Percentiles rank a stretch among this genome's conserved stretches.
These are phyloP conservation scores for Eucalyptus brandiana DNA, from an alignment of 345 rosid genomes.

Conservation along the genomic window DNA sequence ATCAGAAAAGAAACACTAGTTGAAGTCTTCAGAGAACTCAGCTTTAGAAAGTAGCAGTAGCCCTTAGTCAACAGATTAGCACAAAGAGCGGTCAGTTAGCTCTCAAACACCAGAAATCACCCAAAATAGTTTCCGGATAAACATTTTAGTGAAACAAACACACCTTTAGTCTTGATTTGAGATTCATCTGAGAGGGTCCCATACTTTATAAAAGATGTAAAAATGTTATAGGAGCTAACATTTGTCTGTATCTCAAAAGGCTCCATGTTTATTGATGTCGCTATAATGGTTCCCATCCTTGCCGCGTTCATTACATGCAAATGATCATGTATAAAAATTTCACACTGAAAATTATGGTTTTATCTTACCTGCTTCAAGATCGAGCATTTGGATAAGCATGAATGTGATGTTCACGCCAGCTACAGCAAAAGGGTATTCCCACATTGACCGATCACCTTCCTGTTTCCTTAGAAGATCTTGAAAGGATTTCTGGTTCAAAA, in stretches of 20 bases:
- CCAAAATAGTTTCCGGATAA: neutral
- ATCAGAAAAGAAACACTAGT: neutral
- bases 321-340: neutral
- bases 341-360: neutral
- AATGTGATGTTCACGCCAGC: constrained; percentile 98
- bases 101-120: neutral
- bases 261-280: neutral
- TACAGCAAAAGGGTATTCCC: constrained; percentile 99
- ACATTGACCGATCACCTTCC: constrained; percentile 87
- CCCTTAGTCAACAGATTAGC: neutral
- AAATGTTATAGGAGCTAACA: neutral
- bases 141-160: neutral
- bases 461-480: constrained; percentile 84
- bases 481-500: constrained; percentile 59
- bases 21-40: neutral
- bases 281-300: neutral
- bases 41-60: neutral
- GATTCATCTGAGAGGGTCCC: neutral
- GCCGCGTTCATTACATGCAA: neutral
- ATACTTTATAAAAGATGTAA: neutral
- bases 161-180: neutral
- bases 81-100: neutral
- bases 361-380: constrained; percentile 88
- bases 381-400: constrained; percentile 99
- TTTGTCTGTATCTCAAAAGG: neutral